Evolutionary conservation across 805 yeast species (phyloP), one percentile per base, ranked within the genome.

Genomic region (Tetrapisispora taiwanensis): DNA sequence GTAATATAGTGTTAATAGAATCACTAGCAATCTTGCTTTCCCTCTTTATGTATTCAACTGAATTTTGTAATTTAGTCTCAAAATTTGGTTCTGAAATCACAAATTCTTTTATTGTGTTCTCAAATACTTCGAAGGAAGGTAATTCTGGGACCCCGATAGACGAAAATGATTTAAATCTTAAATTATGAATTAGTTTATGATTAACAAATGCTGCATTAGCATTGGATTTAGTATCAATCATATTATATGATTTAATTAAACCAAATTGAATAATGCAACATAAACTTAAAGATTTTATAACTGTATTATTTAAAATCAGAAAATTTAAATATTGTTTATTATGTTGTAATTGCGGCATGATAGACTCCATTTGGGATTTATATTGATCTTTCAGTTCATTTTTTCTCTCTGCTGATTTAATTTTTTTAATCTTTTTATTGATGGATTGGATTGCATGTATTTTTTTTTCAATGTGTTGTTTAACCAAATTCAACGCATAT

Each of bases 101-200:
- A 45, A 52, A 52, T 7, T 54, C 58, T 7, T 49, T 30, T 6
- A 65, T 28, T 4, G 59, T 54, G 12, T 41, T 19, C 47, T 39
- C 31, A 42, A 63, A 59, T 2, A 50, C 36, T 1, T 52, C 62
- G 51, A 63, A 79, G 0, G 68, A 56, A 3, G 90, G 88, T 35
- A 76, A 54, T 26, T 70, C 72, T 1, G 96, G 96, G 10, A 78
- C 78, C 0, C 94, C 95, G 18, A 88, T 81, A 0, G 87, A 74
- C 19, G 81, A 75, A 66, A 83, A 85, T 4, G 92, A 79, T 59
- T 86, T 87, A 74, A 86, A 72, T 51, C 95, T 74, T 38, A 87
- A 65, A 9, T 71, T 64, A 56, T 72, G 79, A 15, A 74, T 57
- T 31, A 57, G 39, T 41, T 60, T 56, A 22, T 59, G 50, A 20